phyloP scores from a whole-genome alignment of 2,329 filamentous ascomycete genomes.

The Talaromyces funiculosus region DNA sequence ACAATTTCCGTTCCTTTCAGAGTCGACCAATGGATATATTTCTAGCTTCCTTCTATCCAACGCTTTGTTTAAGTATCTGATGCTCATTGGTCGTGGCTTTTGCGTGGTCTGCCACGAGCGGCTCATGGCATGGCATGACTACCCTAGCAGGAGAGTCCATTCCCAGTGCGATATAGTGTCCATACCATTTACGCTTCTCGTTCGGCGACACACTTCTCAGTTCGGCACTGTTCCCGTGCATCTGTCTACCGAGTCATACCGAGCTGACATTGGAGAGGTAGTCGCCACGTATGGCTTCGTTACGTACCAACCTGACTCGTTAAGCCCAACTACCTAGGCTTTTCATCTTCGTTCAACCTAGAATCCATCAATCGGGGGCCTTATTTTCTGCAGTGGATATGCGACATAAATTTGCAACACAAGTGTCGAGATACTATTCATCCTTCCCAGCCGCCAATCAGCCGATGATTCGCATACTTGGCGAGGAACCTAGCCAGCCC shows the following conservation, averaged over 20 bases:
- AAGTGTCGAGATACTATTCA: background rate
- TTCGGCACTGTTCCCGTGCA: slow-evolving; percentile 3
- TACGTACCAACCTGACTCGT: background rate
- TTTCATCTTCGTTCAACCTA: too few relatives aligned
- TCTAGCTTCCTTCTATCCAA: background rate
- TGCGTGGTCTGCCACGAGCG: background rate
- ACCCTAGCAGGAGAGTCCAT: background rate
- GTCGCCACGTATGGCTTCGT: background rate
- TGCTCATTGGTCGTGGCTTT: background rate
- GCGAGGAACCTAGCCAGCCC: background rate
- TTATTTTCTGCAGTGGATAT: background rate
- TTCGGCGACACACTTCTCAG: background rate
- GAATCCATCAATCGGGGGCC: background rate
- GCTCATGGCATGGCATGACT: slow-evolving; percentile 4
- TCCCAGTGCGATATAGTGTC: background rate
- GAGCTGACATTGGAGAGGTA: background rate
- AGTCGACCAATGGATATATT: background rate
- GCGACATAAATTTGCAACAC: slow-evolving; percentile 2
- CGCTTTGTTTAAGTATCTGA: background rate
- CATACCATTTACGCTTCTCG: background rate
- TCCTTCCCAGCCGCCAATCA: background rate
- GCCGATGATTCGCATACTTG: background rate
- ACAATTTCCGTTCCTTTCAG: background rate
- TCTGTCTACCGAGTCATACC: slow-evolving; percentile 3
- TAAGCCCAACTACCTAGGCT: background rate